These are phyloP conservation scores for Bipolaris oryzae DNA, from an alignment of 2,329 filamentous ascomycete genomes.

Conservation along the genomic window DNA sequence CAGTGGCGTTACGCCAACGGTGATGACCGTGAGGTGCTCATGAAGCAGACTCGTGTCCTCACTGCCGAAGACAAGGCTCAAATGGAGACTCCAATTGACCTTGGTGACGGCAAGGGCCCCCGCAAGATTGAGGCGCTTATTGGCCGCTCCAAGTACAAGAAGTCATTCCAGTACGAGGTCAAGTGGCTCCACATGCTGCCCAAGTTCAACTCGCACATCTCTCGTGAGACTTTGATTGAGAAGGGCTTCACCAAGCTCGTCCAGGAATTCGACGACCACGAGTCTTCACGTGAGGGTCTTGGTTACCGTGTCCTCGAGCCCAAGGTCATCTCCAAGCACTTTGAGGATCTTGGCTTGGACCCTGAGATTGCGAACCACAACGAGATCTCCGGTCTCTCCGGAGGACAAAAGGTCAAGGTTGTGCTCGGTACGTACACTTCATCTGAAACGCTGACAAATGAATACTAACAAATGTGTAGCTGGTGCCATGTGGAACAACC, in stretches of 20 bases:
- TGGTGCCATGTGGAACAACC: conserved; percentile 98
- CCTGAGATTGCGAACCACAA: conserved; percentile 99
- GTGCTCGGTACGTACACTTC: conserved; percentile 67
- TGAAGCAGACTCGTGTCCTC: conserved; percentile 95
- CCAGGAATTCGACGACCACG: conserved; percentile 98
- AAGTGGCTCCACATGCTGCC: conserved; percentile 91
- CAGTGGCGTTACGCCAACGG: conserved; percentile 98
- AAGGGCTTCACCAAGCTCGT: conserved; percentile 91
- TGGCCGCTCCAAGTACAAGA: conserved; percentile 98
- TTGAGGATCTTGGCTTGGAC: conserved; percentile 94
- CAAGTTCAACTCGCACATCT: conserved; percentile 92
- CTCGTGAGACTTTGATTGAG: conserved; percentile 85
- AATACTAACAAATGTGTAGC: conserved; percentile 52
- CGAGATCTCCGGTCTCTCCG: conserved; percentile 92
- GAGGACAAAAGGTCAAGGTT: conserved; percentile 99
- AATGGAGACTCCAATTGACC: conserved; percentile 87
- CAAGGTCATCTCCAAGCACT: conserved; percentile 95
- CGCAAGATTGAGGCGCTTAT: conserved; percentile 86
- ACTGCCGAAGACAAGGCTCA: conserved; percentile 84
- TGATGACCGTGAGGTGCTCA: conserved; percentile 92
- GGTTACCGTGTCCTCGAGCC: conserved; percentile 94
- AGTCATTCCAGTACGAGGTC: conserved; percentile 97
- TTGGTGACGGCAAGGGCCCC: conserved; percentile 79
- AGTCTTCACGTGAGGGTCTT: conserved; percentile 96
- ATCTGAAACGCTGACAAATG: not conserved